These are phyloP conservation scores for Erythrophleum fordii DNA, from an alignment of 306 rosid species.

Conservation along the genomic window DNA sequence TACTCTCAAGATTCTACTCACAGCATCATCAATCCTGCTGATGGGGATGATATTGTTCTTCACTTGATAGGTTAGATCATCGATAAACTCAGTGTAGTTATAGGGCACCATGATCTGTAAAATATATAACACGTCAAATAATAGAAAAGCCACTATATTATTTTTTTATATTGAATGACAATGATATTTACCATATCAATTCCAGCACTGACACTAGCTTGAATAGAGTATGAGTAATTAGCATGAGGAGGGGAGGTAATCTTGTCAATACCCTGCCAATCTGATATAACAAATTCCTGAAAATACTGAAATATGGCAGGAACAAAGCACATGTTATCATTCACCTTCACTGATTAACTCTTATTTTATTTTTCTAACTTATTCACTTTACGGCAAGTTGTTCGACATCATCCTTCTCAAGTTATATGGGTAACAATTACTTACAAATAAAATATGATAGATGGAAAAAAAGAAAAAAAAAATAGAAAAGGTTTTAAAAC, in stretches of 20 bases:
- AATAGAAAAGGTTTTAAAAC: no score
- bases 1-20: slow-evolving; percentile 72
- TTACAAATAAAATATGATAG: no score
- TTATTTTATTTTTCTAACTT: not conserved
- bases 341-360: not conserved
- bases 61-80: slow-evolving; percentile 62
- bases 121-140: not conserved
- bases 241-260: slow-evolving; percentile 86
- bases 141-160: not conserved
- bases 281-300: slow-evolving; percentile 90
- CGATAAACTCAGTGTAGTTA: slow-evolving; percentile 61
- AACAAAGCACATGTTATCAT: not conserved
- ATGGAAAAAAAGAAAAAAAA: no score
- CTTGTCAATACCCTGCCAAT: slow-evolving; percentile 85
- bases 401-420: no score
- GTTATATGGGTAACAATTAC: not conserved
- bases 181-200: slow-evolving; percentile 72
- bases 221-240: slow-evolving; percentile 79
- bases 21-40: slow-evolving; percentile 87
- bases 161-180: not conserved
- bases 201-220: slow-evolving; percentile 79
- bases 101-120: slow-evolving; percentile 80
- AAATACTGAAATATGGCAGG: slow-evolving; percentile 22
- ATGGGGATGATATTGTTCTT: slow-evolving; percentile 65
- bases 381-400: not conserved